phyloP scores from a whole-genome alignment of 768 basidiomycete genomes.

The Asterophora parasitica region DNA sequence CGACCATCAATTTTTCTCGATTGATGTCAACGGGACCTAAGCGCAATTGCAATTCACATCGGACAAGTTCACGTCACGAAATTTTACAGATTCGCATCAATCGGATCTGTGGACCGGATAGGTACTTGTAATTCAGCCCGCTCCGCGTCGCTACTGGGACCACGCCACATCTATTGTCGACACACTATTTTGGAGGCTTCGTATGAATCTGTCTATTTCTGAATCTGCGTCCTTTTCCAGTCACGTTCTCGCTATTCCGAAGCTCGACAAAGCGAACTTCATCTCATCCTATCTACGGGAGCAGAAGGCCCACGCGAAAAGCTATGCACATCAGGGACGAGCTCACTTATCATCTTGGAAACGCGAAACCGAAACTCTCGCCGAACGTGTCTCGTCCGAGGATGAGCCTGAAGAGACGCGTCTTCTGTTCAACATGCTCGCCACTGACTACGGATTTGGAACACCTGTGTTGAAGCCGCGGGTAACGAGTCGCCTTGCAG shows the following conservation, averaged over 20 bases:
- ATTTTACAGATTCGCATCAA: too few species aligned
- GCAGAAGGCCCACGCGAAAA: slow-evolving; percentile 40
- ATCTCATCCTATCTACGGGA: slow-evolving; percentile 45
- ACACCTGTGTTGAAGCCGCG: slow-evolving; percentile 57
- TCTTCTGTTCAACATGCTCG: neutral
- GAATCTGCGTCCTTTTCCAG: slow-evolving; percentile 5
- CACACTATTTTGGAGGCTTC: neutral
- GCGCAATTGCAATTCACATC: too few species aligned
- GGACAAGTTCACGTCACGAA: too few species aligned
- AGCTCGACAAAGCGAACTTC: slow-evolving; percentile 35
- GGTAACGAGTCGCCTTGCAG: slow-evolving; percentile 10
- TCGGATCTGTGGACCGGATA: too few species aligned
- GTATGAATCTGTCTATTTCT: slow-evolving; percentile 1
- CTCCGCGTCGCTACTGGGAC: too few species aligned
- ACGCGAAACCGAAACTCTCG: slow-evolving; percentile 4
- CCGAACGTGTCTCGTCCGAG: neutral
- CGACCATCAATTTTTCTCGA: too few species aligned
- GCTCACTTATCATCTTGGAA: slow-evolving; percentile 28
- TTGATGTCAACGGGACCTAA: too few species aligned
- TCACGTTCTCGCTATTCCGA: slow-evolving; percentile 28
- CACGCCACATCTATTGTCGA: too few species aligned
- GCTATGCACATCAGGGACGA: slow-evolving; percentile 39
- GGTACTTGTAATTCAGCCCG: too few species aligned
- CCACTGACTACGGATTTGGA: slow-evolving; percentile 34
- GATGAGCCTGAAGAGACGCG: neutral